These are phyloP conservation scores for Paraphaeosphaeria sporulosa DNA, from an alignment of 2,329 filamentous ascomycete species.

Conservation along the genomic window DNA sequence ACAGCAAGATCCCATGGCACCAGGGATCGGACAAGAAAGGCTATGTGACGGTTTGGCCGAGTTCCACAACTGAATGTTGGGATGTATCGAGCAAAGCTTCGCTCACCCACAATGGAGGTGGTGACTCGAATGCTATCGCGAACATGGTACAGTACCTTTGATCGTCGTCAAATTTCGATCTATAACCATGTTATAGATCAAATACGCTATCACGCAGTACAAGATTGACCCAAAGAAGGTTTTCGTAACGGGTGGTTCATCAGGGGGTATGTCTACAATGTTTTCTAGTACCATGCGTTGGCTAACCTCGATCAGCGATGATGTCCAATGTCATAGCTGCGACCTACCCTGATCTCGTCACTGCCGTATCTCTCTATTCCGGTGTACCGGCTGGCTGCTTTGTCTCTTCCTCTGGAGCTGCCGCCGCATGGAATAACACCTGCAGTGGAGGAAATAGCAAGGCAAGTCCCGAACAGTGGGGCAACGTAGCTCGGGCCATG, in stretches of 20 bases:
- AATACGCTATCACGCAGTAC: conserved; percentile 62
- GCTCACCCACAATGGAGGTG: conserved; percentile 64
- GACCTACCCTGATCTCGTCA: conserved; percentile 62
- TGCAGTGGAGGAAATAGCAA: conserved; percentile 60
- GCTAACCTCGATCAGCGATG: conserved; percentile 28
- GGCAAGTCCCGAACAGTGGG: conserved; percentile 58
- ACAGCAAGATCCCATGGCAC: conserved; percentile 40
- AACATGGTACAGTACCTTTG: conserved; percentile 55
- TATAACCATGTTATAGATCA: conserved; percentile 42
- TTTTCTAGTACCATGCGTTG: background rate
- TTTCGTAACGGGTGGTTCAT: conserved; percentile 63
- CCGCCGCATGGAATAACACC: conserved; percentile 59
- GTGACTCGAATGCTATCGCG: conserved; percentile 64
- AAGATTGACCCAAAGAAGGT: conserved; percentile 60
- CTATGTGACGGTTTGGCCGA: conserved; percentile 42
- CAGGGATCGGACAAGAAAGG: conserved; percentile 40
- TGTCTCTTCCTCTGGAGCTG: conserved; percentile 51
- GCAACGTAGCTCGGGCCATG: conserved; percentile 56
- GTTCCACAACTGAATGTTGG: conserved; percentile 58
- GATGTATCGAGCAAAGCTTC: conserved; percentile 64
- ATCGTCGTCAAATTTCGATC: too few relatives aligned
- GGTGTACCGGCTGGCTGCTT: conserved; percentile 66
- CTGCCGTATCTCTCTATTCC: conserved; percentile 59
- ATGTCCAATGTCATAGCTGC: conserved; percentile 57
- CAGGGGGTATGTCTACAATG: conserved; percentile 44